These are phyloP conservation scores for Coelastrella sp. DNA, from an alignment of 139 green algal genomes.

Conservation along the genomic window DNA sequence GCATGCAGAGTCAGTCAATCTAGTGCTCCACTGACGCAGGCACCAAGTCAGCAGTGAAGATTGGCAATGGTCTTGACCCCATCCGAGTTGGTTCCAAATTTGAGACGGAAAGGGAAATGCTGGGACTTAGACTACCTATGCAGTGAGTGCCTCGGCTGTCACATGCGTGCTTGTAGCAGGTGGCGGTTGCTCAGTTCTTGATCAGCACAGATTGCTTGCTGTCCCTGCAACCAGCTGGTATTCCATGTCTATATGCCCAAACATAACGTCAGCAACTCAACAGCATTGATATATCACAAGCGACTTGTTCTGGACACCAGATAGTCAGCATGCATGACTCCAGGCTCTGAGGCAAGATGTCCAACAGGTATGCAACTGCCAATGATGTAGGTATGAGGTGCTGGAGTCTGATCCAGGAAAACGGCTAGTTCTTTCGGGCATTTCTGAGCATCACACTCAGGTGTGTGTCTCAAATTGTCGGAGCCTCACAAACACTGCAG, in stretches of 20 bases:
- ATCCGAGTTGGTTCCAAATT: slow-evolving; percentile 40
- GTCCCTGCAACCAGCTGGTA: too few species aligned
- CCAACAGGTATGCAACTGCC: too few species aligned
- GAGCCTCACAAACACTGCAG: too few species aligned
- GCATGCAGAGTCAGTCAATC: background rate
- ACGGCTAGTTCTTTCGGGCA: slow-evolving; percentile 40
- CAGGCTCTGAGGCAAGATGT: too few species aligned
- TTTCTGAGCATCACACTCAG: slow-evolving; percentile 48
- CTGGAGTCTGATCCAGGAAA: slow-evolving; percentile 44
- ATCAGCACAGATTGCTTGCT: too few species aligned
- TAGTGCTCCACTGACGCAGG: background rate
- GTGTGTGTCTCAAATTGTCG: slow-evolving; percentile 3
- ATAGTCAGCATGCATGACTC: too few species aligned
- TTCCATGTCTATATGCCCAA: too few species aligned
- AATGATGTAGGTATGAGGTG: slow-evolving; percentile 43
- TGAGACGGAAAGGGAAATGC: slow-evolving; percentile 31
- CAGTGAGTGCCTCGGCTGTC: slow-evolving; percentile 1
- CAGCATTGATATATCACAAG: too few species aligned
- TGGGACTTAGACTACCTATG: slow-evolving; percentile 40
- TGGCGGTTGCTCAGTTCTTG: too few species aligned
- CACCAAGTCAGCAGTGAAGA: slow-evolving; percentile 41
- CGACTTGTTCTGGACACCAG: too few species aligned
- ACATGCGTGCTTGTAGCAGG: too few species aligned
- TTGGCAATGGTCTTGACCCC: slow-evolving; percentile 37
- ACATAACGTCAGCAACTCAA: too few species aligned